Base-by-base conservation (phyloP, 83 land plant species). In the Picea abies region DNA sequence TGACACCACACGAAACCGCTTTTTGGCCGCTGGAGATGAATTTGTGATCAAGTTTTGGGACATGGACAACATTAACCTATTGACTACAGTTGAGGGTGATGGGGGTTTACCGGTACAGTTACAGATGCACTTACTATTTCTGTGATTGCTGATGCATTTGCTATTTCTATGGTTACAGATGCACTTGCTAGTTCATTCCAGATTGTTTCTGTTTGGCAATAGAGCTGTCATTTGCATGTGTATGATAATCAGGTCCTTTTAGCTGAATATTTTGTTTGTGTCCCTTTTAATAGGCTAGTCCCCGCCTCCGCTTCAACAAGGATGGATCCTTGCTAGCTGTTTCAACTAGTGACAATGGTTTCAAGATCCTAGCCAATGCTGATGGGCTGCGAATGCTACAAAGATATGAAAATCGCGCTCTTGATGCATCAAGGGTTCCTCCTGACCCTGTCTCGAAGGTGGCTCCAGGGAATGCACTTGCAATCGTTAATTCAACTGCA, bases 291-390 rank as follows among this genome's bases (percentile, higher is more conserved):
- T 77, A 96, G 98, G 90, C 97, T 80, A 91, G 91, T 75, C 96
- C 98, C 20, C 90, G 96, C 16, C 85, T 94, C 25, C 91, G 98
- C 19, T 94, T 94, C 79, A 96, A 94, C 87, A 96, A 91, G 82
- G 94, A 91, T 66, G 98, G 90, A 52, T 76, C 91, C 23, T 87
- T 96, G 25, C 88, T 96, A 82, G 98, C 98, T 84, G 98, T 93
- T 60, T 95, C 98, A 20, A 72, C 98, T 56, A 84, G 83, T 80
- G 98, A 96, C 4, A 96, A 95, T 86, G 89, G 93, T 22, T 89
- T 96, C 26, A 96, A 94, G 75, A 92, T 96, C 52, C 86, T 96
- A 70, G 94, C 96, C 56, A 96, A 93, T 86, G 37, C 89, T 41
- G 99, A 96, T 80, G 99, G 98, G 47, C 65, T 91, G 26, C 90